Evolutionary conservation across 164 flowering plant genomes (phyloP).

Genomic region (Akebia trifoliata): DNA sequence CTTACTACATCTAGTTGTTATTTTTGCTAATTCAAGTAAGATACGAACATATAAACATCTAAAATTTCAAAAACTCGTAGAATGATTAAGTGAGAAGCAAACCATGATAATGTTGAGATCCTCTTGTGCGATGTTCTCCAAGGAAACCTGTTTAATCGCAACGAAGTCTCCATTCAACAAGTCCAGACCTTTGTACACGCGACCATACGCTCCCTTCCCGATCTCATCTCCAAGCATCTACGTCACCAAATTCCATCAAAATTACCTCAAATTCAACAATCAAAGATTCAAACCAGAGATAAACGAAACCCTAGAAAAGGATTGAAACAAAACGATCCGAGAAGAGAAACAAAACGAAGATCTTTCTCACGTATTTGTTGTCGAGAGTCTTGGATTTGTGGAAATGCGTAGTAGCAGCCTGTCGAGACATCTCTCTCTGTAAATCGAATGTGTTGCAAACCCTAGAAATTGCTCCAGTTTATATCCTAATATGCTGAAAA

Average conservation of each 20-base stretch:
- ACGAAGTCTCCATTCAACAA: constrained; percentile 99
- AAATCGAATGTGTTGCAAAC: not conserved
- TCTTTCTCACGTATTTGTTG: constrained; percentile 79
- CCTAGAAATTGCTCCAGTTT: constrained; percentile 10
- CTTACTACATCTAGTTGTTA: not conserved
- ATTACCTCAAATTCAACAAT: constrained; percentile 3
- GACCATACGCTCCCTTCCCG: constrained; percentile 98
- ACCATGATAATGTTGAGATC: constrained; percentile 98
- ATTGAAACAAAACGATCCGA: not conserved
- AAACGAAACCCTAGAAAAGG: constrained; percentile 6
- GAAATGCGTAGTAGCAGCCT: constrained; percentile 47
- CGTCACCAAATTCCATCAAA: constrained; percentile 9
- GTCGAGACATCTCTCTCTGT: constrained; percentile 63
- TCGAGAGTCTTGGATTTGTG: constrained; percentile 95
- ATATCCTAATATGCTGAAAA: not conserved
- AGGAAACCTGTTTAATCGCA: constrained; percentile 94
- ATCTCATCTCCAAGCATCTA: constrained; percentile 99
- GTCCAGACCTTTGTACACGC: constrained; percentile 99
- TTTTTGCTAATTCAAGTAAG: not conserved
- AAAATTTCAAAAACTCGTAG: too few relatives aligned
- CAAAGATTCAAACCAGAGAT: not conserved
- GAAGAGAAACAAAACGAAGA: not conserved
- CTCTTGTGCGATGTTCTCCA: constrained; percentile 97
- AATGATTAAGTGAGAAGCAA: too few relatives aligned
- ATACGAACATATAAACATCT: not conserved